These are phyloP conservation scores for Lachnellula suecica DNA, from an alignment of 2,329 filamentous ascomycete genomes.

Conservation along the genomic window DNA sequence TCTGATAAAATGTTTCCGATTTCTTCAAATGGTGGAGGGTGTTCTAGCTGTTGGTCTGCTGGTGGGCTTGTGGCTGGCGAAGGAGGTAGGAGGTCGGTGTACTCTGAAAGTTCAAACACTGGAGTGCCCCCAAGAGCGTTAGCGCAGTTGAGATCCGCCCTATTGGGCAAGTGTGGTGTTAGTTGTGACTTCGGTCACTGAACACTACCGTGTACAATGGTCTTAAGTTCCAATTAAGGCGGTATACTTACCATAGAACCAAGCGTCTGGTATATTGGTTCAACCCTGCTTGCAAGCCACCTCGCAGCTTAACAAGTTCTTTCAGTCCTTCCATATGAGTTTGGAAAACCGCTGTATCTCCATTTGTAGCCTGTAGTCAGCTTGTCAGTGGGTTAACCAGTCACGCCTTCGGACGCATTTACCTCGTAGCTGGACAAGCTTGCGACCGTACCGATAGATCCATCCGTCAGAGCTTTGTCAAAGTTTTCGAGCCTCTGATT, in stretches of 20 bases:
- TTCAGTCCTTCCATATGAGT: conserved; percentile 15
- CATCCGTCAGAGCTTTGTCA: conserved; percentile 6
- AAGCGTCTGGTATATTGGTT: conserved; percentile 7
- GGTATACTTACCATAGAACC: conserved; percentile 14
- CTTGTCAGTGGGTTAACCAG: background rate
- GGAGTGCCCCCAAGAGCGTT: conserved; percentile 12
- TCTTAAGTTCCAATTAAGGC: too few species aligned
- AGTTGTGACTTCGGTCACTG: background rate
- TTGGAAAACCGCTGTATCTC: conserved; percentile 3
- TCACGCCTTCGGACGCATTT: background rate
- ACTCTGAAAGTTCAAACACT: background rate
- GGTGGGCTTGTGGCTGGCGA: background rate
- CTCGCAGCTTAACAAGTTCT: conserved; percentile 9
- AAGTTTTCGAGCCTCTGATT: conserved; percentile 11
- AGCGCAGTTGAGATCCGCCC: conserved; percentile 17
- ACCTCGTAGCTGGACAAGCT: conserved; percentile 19
- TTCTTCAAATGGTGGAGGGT: background rate
- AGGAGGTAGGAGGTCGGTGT: background rate
- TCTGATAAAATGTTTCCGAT: background rate
- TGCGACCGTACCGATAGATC: conserved; percentile 15
- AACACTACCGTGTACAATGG: too few species aligned
- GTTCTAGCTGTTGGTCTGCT: conserved; percentile 1
- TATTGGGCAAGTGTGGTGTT: background rate
- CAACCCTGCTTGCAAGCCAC: conserved; percentile 8
- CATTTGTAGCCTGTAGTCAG: conserved; percentile 12